These are phyloP conservation scores for Trametes meyenii DNA, from an alignment of 768 basidiomycete species.

Conservation along the genomic window DNA sequence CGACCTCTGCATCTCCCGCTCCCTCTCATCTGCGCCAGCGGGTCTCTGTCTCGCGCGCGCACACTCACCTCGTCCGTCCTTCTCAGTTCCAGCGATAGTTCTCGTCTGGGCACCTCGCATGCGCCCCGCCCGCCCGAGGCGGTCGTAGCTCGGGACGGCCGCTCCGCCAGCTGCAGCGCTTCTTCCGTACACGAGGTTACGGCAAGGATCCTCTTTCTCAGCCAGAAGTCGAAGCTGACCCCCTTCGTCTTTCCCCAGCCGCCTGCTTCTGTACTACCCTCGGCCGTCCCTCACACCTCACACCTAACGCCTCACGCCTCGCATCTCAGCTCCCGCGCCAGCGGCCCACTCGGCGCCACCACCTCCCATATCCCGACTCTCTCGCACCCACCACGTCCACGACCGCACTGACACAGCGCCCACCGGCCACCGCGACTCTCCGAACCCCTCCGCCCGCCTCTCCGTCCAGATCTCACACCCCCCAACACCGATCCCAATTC, in stretches of 20 bases:
- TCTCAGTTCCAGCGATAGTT: too few species aligned
- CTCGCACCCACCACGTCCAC: neutral
- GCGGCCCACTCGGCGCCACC: neutral
- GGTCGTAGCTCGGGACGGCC: neutral
- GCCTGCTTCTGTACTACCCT: too few species aligned
- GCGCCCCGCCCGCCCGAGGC: neutral
- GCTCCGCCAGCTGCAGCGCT: constrained; percentile 6
- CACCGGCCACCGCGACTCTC: too few species aligned
- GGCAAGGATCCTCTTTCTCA: constrained; percentile 24
- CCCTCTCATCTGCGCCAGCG: neutral
- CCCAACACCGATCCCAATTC: neutral
- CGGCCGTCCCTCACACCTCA: too few species aligned
- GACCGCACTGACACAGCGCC: too few species aligned
- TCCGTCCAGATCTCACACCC: neutral
- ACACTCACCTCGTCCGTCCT: too few species aligned
- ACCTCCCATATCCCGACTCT: neutral
- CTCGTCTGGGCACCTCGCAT: too few species aligned
- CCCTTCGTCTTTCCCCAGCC: neutral
- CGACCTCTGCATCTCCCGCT: neutral
- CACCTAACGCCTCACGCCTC: too few species aligned
- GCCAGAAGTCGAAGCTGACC: constrained; percentile 17
- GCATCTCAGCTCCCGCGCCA: neutral
- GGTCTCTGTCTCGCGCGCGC: neutral
- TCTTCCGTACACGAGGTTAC: constrained; percentile 12
- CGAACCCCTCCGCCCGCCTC: neutral